phyloP scores from a whole-genome alignment of 371 early-diverging fungal genomes.

The Thermomucor indicae-seudaticae region DNA sequence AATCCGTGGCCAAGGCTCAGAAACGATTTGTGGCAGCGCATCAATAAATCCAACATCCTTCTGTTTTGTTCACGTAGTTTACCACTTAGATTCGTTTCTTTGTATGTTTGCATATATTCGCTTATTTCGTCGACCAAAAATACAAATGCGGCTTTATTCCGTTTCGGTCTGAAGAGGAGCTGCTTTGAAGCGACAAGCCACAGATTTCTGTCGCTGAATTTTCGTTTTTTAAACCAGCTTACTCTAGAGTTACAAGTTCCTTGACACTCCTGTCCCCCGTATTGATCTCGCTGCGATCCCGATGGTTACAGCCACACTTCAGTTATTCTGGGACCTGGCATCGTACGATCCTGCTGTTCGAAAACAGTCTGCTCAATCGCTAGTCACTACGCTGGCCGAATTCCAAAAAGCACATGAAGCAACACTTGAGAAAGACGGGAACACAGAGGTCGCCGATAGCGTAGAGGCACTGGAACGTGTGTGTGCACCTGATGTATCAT shows the following conservation, averaged over 20 bases:
- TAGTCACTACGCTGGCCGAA: conserved; percentile 41
- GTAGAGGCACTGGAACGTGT: conserved; percentile 63
- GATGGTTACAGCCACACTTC: conserved; percentile 44
- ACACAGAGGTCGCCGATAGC: conserved; percentile 32
- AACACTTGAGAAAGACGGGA: conserved; percentile 15
- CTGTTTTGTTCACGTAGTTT: background rate
- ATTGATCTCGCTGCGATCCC: too few species aligned
- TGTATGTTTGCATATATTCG: too few species aligned
- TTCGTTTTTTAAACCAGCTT: background rate
- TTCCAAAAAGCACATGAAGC: conserved; percentile 47
- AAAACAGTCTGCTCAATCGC: conserved; percentile 45
- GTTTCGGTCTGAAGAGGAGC: too few species aligned
- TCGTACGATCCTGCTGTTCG: conserved; percentile 54
- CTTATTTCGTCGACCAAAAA: too few species aligned
- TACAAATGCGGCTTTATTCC: too few species aligned
- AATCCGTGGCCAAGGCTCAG: conserved; percentile 49
- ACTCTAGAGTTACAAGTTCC: too few species aligned
- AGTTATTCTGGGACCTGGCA: conserved; percentile 70
- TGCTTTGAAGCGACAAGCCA: background rate
- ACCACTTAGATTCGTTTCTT: too few species aligned
- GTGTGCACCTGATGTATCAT: conserved; percentile 74
- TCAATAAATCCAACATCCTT: conserved; percentile 18
- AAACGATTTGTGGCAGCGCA: conserved; percentile 47
- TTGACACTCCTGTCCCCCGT: too few species aligned
- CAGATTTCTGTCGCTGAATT: background rate